These are phyloP conservation scores for Circinella minor DNA, from an alignment of 371 early-diverging fungal genomes.

Conservation along the genomic window DNA sequence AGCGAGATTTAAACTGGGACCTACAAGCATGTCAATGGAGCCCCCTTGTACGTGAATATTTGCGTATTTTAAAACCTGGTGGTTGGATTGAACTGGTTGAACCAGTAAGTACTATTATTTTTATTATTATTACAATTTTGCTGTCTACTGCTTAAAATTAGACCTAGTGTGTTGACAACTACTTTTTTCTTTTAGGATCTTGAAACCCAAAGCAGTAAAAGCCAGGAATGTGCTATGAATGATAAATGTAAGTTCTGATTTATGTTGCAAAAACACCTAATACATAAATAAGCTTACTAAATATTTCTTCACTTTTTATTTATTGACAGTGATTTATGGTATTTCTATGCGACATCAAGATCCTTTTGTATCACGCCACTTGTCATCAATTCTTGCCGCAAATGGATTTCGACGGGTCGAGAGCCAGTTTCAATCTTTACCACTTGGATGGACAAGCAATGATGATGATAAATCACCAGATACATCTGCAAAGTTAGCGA, in stretches of 20 bases:
- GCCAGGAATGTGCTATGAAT: conserved; percentile 38
- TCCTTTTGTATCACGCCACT: conserved; percentile 46
- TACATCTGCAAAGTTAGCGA: conserved; percentile 5
- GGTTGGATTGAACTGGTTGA: conserved; percentile 54
- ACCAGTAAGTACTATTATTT: conserved; percentile 28
- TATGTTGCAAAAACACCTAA: not conserved
- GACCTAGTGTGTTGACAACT: not conserved
- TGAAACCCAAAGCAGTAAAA: conserved; percentile 46
- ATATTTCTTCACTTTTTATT: not conserved
- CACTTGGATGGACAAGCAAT: conserved; percentile 47
- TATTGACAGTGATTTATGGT: conserved; percentile 36
- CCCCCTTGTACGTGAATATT: conserved; percentile 38
- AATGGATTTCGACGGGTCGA: conserved; percentile 43
- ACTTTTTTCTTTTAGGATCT: conserved; percentile 29
- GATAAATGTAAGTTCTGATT: conserved; percentile 39
- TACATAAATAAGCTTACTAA: not conserved
- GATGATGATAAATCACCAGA: conserved; percentile 17
- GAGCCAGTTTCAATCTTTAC: conserved; percentile 37
- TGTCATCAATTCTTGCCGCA: conserved; percentile 48
- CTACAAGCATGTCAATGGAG: conserved; percentile 36
- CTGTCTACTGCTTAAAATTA: no score
- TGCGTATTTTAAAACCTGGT: conserved; percentile 48
- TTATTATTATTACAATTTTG: no score
- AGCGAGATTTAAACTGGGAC: conserved; percentile 49
- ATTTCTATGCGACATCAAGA: conserved; percentile 48